Base-by-base conservation (phyloP, 1,284 basidiomycete genomes). In the Tylopilus orsonianus region DNA sequence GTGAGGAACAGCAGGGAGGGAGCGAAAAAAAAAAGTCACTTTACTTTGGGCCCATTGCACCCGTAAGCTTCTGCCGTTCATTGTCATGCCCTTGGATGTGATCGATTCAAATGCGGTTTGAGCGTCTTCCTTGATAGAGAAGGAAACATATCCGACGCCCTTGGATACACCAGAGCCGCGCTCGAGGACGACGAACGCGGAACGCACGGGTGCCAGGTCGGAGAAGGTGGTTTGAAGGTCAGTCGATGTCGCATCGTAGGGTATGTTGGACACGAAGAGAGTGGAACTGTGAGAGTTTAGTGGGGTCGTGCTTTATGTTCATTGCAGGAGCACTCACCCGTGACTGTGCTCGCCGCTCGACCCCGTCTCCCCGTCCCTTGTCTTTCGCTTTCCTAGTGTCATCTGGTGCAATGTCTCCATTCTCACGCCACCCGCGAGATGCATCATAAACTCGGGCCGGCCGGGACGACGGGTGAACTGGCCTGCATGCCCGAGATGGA, bases 81-180 rank as follows among this genome's bases (percentile, higher is more conserved):
- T 62, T 26, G 61, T 60, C 33, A 90, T 70, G 3, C 77, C 81
- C 53, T 80, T 80, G 64, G 69, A 71, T 10, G 72, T 69, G 39
- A 85, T 75, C 45, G 80, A 79, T 34, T 83, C 77, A 49, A 88
- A 79, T 2, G 90, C 87, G 41, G 76, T 70, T 62, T 89, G 79
- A 4, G 95, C 97, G 71, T 99, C 97, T 60, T 97, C 90, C 47
- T 79, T 80, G 54, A 93, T 78, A 2, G 94, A 85, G 70, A 95
- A 99, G 0, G 93, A 88, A 52, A 98, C 93, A 68, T 98, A 99
- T 53, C 96, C 96, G n/a, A 98, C 93, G 57, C 96, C 97, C 67
- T 97, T 97, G 4, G 93, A 95, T 24, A 85, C 79, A 32, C 90
- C 87, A 0, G 87, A 83, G 36, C 82, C 85, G 39, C 79, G 80